Base-by-base conservation (phyloP, 345 rosid species). In the Conringia planisiliqua region DNA sequence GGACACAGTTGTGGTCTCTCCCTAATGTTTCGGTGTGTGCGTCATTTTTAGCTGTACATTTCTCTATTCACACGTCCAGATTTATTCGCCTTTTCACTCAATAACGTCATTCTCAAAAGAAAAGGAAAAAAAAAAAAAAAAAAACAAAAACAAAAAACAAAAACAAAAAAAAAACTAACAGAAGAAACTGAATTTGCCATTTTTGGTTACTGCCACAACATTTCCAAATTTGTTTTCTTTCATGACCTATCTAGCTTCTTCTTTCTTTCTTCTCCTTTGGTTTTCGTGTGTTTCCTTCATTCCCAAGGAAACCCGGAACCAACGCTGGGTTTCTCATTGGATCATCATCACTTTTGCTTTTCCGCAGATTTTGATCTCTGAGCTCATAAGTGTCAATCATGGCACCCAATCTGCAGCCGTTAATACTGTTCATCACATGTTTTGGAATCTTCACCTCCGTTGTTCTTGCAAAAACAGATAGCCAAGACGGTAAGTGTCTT, bases 401-500 rank as follows among this genome's bases (percentile, higher is more conserved):
- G 77, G 65, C 70, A 11, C 33, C 58, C 43, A 66, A 51, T 42
- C 43, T 60, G 27, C 69, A 50, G n/a, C 16, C 24, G 1, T 8
- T 63, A 1, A 64, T 79, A 42, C 76, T 81, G 79, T 76, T 71
- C 39, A 6, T 79, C 16, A 17, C 81, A 63, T 81, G 71, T 75
- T 74, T 83, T 32, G 83, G 80, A 48, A 32, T 79, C 69, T 66
- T 83, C 54, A 14, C 72, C 51, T 69, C 67, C 20, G 11, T 62
- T 26, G 85, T 78, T 66, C 81, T 76, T 78, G 84, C 96, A 10
- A 82, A 85, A 79, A 87, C 96, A 2, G 80, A 83, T 44, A 81
- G 84, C 26, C 74, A 75, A 35, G 92, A 89, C 30, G 88, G 96
- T 87, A 79, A 70, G 66, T 61, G 6, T 71, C n/a, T 71, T 50